phyloP scores from a whole-genome alignment of 2,329 filamentous ascomycete genomes.

The Colletotrichum tofieldiae region DNA sequence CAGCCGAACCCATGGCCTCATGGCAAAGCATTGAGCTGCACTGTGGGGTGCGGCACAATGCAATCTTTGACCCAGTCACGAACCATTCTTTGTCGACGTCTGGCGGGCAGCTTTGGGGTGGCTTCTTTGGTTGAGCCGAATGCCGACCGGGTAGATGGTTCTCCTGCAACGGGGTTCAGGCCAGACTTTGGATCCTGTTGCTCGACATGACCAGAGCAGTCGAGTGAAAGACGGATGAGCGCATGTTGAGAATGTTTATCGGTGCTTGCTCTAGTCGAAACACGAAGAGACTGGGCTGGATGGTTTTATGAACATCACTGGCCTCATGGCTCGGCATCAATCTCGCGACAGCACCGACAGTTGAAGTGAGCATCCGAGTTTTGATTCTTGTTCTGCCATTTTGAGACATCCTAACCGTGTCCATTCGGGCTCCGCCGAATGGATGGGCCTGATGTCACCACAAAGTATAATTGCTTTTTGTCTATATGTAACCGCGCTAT shows the following conservation, averaged over 20 bases:
- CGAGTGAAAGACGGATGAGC: neutral
- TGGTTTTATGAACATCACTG: neutral
- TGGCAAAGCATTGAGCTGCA: neutral
- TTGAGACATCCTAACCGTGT: neutral
- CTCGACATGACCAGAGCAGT: neutral
- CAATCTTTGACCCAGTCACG: slow-evolving; percentile 8
- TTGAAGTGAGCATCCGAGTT: no score
- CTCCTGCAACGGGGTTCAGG: neutral
- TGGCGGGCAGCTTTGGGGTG: neutral
- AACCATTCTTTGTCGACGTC: slow-evolving; percentile 14
- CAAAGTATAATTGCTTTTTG: neutral
- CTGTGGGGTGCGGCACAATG: neutral
- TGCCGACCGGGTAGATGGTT: slow-evolving; percentile 14
- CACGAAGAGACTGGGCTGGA: neutral
- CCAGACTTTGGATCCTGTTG: neutral
- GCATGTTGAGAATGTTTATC: neutral
- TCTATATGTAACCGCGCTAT: slow-evolving; percentile 18
- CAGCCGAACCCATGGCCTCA: neutral
- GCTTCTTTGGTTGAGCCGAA: neutral
- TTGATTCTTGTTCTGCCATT: no score
- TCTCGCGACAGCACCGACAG: neutral
- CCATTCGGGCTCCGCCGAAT: neutral
- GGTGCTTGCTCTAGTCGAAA: neutral
- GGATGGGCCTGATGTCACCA: neutral
- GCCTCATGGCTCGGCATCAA: neutral